These are phyloP conservation scores for Scenedesmus sp. DNA, from an alignment of 163 green algal species.

Conservation along the genomic window DNA sequence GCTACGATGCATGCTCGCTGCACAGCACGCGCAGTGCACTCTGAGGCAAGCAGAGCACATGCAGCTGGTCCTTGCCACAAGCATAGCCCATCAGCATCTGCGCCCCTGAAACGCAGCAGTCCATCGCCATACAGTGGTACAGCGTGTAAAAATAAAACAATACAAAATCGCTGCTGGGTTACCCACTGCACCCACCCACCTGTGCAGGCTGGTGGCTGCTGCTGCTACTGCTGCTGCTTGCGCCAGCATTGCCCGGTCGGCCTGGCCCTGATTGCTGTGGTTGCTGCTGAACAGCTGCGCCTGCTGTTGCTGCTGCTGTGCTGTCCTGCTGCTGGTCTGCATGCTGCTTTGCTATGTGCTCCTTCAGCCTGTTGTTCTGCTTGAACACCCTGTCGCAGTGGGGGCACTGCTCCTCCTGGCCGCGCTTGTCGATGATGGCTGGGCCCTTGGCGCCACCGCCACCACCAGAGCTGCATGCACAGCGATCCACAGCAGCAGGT, in stretches of 20 bases:
- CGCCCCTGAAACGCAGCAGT: too few relatives aligned
- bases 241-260: neutral
- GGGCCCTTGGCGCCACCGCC: slow-evolving; percentile 88
- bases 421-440: slow-evolving; percentile 88
- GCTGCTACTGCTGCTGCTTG: slow-evolving; percentile 10
- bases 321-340: slow-evolving; percentile 48
- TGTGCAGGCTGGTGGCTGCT: neutral
- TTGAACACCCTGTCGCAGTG: slow-evolving; percentile 94
- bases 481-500: neutral
- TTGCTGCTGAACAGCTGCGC: neutral
- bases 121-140: too few relatives aligned
- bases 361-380: slow-evolving; percentile 80
- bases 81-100: neutral
- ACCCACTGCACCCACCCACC: neutral
- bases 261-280: neutral
- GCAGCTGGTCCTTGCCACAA: neutral
- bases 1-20: neutral
- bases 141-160: too few relatives aligned
- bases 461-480: slow-evolving; percentile 73
- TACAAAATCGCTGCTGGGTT: too few relatives aligned
- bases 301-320: slow-evolving; percentile 24
- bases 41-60: too few relatives aligned
- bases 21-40: too few relatives aligned
- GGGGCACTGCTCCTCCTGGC: slow-evolving; percentile 87
- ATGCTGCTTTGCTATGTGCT: slow-evolving; percentile 86